phyloP scores from a whole-genome alignment of 306 rosid genomes.

The Crotalaria pallida region DNA sequence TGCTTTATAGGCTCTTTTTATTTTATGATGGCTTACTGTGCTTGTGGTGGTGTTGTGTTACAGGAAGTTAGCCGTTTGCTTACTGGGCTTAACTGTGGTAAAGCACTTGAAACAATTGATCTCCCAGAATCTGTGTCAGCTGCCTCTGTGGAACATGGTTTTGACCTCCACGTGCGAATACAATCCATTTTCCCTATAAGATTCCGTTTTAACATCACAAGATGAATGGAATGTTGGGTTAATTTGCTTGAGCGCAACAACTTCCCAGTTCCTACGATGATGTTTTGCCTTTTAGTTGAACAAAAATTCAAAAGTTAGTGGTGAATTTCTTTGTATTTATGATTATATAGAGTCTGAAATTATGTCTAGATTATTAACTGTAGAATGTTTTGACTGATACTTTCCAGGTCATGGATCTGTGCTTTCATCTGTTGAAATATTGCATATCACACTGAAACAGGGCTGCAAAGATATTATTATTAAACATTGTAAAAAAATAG shows the following conservation, averaged over 20 bases:
- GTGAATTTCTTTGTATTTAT: neutral
- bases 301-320: neutral
- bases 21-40: slow-evolving; percentile 16
- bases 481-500: neutral
- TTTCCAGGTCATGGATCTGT: neutral
- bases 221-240: neutral
- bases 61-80: slow-evolving; percentile 90
- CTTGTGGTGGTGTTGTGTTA: neutral
- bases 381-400: neutral
- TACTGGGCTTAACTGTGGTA: slow-evolving; percentile 67
- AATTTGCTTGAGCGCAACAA: neutral
- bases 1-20: neutral
- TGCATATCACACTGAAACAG: neutral
- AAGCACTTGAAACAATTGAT: slow-evolving; percentile 34
- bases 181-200: neutral
- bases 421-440: neutral
- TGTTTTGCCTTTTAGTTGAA: neutral
- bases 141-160: slow-evolving; percentile 51
- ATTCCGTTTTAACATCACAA: neutral
- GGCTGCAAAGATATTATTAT: neutral
- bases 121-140: slow-evolving; percentile 49
- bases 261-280: neutral
- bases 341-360: neutral
- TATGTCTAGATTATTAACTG: neutral
- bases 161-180: slow-evolving; percentile 64